These are phyloP conservation scores for Arachis monticola DNA, from an alignment of 331 rosid species.

Conservation along the genomic window DNA sequence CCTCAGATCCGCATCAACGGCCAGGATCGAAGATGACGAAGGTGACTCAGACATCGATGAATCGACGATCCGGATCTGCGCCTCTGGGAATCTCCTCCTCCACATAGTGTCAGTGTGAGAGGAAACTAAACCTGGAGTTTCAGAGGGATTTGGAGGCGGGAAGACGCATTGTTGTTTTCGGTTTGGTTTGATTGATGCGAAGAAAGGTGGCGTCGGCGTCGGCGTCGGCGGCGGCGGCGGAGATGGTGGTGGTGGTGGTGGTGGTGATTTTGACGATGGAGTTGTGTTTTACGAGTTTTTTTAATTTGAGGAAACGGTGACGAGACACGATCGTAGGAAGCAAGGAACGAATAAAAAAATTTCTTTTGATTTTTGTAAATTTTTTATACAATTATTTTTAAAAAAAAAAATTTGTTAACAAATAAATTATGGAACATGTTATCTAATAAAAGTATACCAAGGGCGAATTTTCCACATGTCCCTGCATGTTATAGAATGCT, in stretches of 20 bases:
- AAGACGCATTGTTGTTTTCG: not conserved
- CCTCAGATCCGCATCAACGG: slow-evolving; percentile 29
- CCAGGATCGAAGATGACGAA: not conserved
- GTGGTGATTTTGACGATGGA: too few species aligned
- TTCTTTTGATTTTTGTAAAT: too few species aligned
- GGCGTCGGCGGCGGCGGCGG: too few species aligned
- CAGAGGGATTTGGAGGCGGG: not conserved
- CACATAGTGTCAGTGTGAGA: not conserved
- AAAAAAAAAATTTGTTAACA: too few species aligned
- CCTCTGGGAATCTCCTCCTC: not conserved
- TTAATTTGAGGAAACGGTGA: too few species aligned
- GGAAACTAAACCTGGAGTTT: not conserved
- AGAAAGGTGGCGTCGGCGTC: too few species aligned
- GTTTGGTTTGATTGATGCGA: not conserved
- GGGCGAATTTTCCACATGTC: not conserved
- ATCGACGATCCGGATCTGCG: slow-evolving; percentile 9
- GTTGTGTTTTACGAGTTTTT: too few species aligned
- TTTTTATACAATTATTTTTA: too few species aligned
- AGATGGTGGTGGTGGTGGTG: too few species aligned
- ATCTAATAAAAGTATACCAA: not conserved
- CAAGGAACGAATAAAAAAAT: too few species aligned
- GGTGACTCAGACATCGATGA: slow-evolving; percentile 10
- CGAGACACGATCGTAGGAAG: too few species aligned
- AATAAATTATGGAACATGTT: too few species aligned
- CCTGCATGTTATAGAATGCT: slow-evolving; percentile 8